Evolutionary conservation across 345 rosid genomes (phyloP), one percentile per base, ranked within the genome.

Genomic region (Hypericum perforatum): DNA sequence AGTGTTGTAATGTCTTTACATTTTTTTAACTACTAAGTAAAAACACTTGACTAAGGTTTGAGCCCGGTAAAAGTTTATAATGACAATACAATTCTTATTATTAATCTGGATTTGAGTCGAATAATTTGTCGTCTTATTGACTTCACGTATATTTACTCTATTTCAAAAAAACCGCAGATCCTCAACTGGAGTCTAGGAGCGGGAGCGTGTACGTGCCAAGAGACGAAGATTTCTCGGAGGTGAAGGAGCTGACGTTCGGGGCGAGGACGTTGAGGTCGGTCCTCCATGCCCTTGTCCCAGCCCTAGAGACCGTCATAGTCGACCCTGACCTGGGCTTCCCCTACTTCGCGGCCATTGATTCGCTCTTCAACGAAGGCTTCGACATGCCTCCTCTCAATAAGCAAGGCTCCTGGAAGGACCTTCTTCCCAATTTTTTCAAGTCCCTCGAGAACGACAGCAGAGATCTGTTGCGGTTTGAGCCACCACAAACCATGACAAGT

Each of bases 211-310:
- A 86, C 36, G 95, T 90, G 12, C 97, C 95, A 0, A 72, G 95
- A 50, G 95, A 86, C 43, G 97, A 90, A 57, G 73, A 65, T 39
- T 90, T 90, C 66, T 69, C 91, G 0, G 72, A 67, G 45, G 29
- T 68, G 15, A 86, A 86, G 69, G 62, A 70, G 16, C 45, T 57
- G 9, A 56, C 79, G 0, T 82, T 86, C 68, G 74, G 83, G 3
- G 80, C 84, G 2, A 84, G 77, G 72, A 63, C 95, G 0, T 0
- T 86, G 7, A 69, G 70, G 61, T 80, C 88, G 2, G 72, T 79
- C 68, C 54, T 83, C 48, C 76, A 82, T 12, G 84, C 86, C 0
- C 29, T 86, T 54, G 1, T 86, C 7, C 85, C 94, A 0, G 63
- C 78, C 41, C 41, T 90, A 0, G 83, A 75, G 68, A 61, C 70